Conservation (phyloP, 2,329 filamentous ascomycete genomes). For the Fusarium sp. region DNA sequence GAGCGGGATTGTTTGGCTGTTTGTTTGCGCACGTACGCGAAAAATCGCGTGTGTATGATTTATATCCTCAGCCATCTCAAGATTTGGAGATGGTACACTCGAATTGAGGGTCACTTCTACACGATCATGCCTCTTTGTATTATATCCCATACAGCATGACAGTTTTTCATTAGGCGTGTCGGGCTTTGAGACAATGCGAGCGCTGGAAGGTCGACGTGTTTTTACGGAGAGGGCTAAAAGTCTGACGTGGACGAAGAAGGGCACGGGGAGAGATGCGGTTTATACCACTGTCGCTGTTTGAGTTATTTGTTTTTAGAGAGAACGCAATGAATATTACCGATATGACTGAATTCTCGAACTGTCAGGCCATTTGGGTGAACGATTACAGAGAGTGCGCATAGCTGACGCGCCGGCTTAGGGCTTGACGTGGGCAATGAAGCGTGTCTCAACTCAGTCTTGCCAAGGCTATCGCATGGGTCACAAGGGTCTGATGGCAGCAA, state of each 20-base stretch:
- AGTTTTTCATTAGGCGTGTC: constrained; percentile 35
- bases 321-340: constrained; percentile 21
- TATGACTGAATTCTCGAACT: not conserved
- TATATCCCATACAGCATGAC: constrained; percentile 40
- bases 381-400: constrained; percentile 11
- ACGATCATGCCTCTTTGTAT: constrained; percentile 43
- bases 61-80: constrained; percentile 36
- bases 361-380: not conserved
- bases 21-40: constrained; percentile 41
- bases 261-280: constrained; percentile 24
- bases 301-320: constrained; percentile 17
- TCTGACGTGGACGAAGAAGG: constrained; percentile 33
- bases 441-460: constrained; percentile 36
- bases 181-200: constrained; percentile 32
- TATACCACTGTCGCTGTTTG: constrained; percentile 44
- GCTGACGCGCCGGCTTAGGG: constrained; percentile 40
- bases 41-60: constrained; percentile 36
- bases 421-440: constrained; percentile 41
- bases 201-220: constrained; percentile 32
- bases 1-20: constrained; percentile 42
- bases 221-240: constrained; percentile 20
- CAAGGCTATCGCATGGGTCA: constrained; percentile 43
- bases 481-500: constrained; percentile 2
- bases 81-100: constrained; percentile 32
- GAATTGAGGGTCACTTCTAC: constrained; percentile 36